A percentile compares a stretch with the other conserved stretches of the same genome.
Evolutionary conservation across 1,284 basidiomycete genomes (phyloP).

Genomic region (Pyrrhoderma lamaoense): DNA sequence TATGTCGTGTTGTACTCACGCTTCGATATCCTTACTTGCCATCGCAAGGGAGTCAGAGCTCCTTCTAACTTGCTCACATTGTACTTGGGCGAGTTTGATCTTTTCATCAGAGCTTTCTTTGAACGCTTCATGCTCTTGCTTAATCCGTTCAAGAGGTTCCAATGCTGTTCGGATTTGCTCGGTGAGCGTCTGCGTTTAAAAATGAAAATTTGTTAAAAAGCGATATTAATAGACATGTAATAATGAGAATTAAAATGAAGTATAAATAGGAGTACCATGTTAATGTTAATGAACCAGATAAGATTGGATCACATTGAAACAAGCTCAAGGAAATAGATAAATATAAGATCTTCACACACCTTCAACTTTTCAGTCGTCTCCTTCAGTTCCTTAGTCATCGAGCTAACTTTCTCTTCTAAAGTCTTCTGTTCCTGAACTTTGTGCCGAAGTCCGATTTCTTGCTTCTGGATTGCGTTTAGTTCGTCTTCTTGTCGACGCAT

Average conservation of each 20-base stretch:
- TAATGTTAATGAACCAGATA: too few species aligned
- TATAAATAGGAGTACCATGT: neutral
- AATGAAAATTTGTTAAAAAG: constrained; percentile 5
- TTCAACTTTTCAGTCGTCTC: constrained; percentile 38
- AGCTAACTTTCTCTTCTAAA: constrained; percentile 54
- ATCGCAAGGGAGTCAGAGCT: constrained; percentile 56
- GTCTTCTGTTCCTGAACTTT: constrained; percentile 58
- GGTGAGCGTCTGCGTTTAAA: constrained; percentile 56
- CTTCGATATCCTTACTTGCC: constrained; percentile 56
- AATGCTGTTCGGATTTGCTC: constrained; percentile 53
- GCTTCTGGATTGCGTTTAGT: constrained; percentile 55
- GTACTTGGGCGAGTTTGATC: constrained; percentile 45
- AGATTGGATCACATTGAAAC: too few species aligned
- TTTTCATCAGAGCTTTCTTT: constrained; percentile 25
- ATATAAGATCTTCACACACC: constrained; percentile 26
- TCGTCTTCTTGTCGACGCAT: constrained; percentile 52
- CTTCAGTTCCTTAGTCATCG: constrained; percentile 53
- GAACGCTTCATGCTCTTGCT: constrained; percentile 42
- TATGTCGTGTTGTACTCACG: constrained; percentile 34
- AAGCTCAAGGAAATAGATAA: too few species aligned
- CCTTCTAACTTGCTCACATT: constrained; percentile 62
- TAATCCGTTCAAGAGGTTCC: constrained; percentile 61
- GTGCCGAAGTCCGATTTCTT: constrained; percentile 52
- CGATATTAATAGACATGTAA: too few species aligned
- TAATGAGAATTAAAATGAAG: neutral